phyloP scores from a whole-genome alignment of 257 asterid species.

The Ocimum tenuiflorum region DNA sequence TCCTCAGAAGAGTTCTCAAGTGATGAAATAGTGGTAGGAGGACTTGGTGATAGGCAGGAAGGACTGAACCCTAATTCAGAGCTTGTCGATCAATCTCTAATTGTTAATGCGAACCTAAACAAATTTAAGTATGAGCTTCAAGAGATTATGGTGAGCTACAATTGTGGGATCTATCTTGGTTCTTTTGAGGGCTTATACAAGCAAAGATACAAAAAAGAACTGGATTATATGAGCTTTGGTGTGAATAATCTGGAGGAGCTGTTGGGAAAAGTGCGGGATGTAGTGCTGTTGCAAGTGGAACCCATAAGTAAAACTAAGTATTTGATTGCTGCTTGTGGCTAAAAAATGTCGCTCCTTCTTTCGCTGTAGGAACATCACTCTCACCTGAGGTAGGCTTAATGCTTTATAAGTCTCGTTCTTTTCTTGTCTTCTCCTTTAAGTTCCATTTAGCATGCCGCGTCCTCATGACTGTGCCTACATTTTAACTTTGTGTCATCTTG shows the following conservation, averaged over 20 bases:
- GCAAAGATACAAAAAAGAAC: slow-evolving; percentile 67
- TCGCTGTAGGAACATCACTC: background rate
- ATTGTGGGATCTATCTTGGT: slow-evolving; percentile 60
- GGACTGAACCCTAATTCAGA: slow-evolving; percentile 24
- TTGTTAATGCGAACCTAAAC: slow-evolving; percentile 30
- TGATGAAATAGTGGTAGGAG: slow-evolving; percentile 46
- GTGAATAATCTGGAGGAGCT: slow-evolving; percentile 67
- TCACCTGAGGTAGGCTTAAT: slow-evolving; percentile 29
- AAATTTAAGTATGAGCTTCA: slow-evolving; percentile 73
- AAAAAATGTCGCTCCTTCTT: slow-evolving; percentile 5
- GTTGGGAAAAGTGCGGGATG: slow-evolving; percentile 57
- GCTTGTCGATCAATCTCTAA: slow-evolving; percentile 1
- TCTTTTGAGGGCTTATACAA: slow-evolving; percentile 61
- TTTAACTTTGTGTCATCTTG: background rate
- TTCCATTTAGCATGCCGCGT: background rate
- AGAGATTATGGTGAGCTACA: slow-evolving; percentile 83
- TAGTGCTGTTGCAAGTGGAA: slow-evolving; percentile 71
- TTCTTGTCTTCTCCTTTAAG: background rate
- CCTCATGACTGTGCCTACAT: background rate
- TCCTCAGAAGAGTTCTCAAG: slow-evolving; percentile 45
- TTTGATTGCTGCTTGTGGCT: slow-evolving; percentile 56
- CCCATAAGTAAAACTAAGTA: slow-evolving; percentile 56
- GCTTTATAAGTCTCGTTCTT: background rate
- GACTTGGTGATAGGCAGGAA: slow-evolving; percentile 12
- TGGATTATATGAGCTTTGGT: slow-evolving; percentile 62